Percentiles rank a stretch among this genome's conserved stretches.
Evolutionary conservation across 2,329 filamentous ascomycete genomes (phyloP).

Genomic region (Trichoderma pleuroti): DNA sequence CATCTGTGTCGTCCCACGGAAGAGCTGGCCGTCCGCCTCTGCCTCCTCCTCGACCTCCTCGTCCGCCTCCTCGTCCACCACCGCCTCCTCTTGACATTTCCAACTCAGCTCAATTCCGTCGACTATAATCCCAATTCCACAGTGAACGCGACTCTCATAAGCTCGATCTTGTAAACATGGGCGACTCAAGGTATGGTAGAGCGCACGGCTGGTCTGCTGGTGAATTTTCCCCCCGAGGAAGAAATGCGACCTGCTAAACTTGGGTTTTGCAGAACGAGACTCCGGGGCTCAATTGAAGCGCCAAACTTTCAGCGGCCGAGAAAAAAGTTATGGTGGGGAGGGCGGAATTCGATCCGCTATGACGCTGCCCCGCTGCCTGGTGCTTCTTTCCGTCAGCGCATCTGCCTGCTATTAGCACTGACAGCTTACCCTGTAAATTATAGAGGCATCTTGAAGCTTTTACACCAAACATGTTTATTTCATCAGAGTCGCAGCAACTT

Average conservation of each 20-base stretch:
- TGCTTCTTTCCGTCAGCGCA: constrained; percentile 17
- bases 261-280: not conserved
- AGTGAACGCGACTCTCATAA: not conserved
- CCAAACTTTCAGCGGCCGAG: constrained; percentile 7
- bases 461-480: too few species aligned
- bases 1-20: constrained; percentile 52
- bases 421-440: not conserved
- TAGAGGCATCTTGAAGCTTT: not conserved
- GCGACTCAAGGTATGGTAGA: too few species aligned
- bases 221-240: not conserved
- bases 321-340: constrained; percentile 18
- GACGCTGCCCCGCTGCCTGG: constrained; percentile 18
- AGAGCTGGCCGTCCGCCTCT: constrained; percentile 45
- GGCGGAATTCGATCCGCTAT: constrained; percentile 17
- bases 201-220: not conserved
- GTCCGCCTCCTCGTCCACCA: constrained; percentile 49
- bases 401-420: constrained; percentile 7
- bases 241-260: not conserved
- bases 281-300: not conserved
- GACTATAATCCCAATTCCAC: not conserved
- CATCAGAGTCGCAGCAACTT: not conserved
- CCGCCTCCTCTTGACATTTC: constrained; percentile 52
- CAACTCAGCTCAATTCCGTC: not conserved
- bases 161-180: not conserved
- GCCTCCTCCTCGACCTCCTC: constrained; percentile 48